Evolutionary conservation across 2,329 filamentous ascomycete genomes (phyloP), one percentile per base, ranked within the genome.

Genomic region (Phyllosticta citribraziliensis): DNA sequence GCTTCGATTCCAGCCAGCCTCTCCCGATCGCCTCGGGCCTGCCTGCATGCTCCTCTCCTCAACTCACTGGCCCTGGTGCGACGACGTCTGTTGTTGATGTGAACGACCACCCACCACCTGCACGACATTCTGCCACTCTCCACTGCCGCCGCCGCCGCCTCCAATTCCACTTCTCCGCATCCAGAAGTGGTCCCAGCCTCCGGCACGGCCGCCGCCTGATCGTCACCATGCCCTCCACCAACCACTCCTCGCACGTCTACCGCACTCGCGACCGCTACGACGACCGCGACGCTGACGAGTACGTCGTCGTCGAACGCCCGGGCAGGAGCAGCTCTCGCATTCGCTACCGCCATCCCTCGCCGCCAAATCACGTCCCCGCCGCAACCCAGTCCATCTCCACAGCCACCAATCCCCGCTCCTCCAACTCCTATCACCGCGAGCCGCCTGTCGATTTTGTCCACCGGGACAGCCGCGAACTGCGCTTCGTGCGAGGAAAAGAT

Each of bases 231-330:
- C 33, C 33, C 33, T 40, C 33, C 17, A 9, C 33, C 17, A 9
- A 40, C 33, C 51, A 52, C 19, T 52, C 51, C n/a, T 52, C 51
- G 33, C 33, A 52, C 9, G 27, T 27, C 27, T 53, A 61, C 54
- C 58, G 54, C 40, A 33, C 40, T 30, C 25, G 30, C 54, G 35
- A 51, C 24, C 52, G 58, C 35, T 35, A 56, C 11, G 52, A 56
- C 47, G 55, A 61, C 54, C 58, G 47, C 54, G 55, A 56, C 27
- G 40, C 52, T 25, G 58, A 61, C 58, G 58, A 61, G 25, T 56
- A 56, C 14, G 54, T 61, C 17, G 58, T 56, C 25, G 53, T 61
- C 40, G 58, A 61, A 20, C 54, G 24, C 3, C 54, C 54, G 5
- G 52, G 20, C 19, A 53, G 54, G 17, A 55, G 52, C 27, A 25